Base-by-base conservation (phyloP, 2,329 filamentous ascomycete genomes). In the Phaeosphaeria sp. region DNA sequence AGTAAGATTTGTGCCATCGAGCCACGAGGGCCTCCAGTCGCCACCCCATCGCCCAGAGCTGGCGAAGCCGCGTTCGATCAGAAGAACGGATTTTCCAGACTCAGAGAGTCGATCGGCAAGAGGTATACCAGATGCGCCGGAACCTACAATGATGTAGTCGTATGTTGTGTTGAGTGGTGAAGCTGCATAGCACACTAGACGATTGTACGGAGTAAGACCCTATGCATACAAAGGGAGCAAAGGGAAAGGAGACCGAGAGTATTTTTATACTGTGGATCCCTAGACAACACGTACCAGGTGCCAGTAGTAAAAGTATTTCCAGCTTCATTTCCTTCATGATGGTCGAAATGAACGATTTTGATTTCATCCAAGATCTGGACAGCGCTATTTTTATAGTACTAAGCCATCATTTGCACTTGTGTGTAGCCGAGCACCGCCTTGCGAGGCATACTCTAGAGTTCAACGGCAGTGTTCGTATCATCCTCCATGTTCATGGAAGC, bases 21-120 rank as follows among this genome's bases (percentile, higher is more conserved):
- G 80, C 88, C 88, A 90, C 1, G 78, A 68, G 0, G 86, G 84
- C 55, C 80, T 82, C 72, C 86, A 39, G 4, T 43, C 82, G 21
- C 87, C 86, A 30, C 85, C 83, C 81, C 86, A 89, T 62, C 84
- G 79, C 13, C 83, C 85, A 1, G 87, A 86, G n/a, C 85, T 88
- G 20, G 75, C 69, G 25, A 69, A 73, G n/a, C 76, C 76, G 53
- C 70, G 67, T 55, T 78, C 76, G 48, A 78, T 68, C 9, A 90
- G 80, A 9, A 90, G 75, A 1, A 89, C 87, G 18, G 80, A 86
- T 51, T 87, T 82, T 44, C 87, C 86, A 47, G 84, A 81, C 69
- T 87, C 84, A 27, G 84, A 85, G 22, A 89, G 81, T 63, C 83
- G 81, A 72, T 86, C 84, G 7, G 81, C 80, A 30, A 79, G 68